Evolutionary conservation across 2,329 filamentous ascomycete species (phyloP).

Genomic region (Fusarium veterinarium): DNA sequence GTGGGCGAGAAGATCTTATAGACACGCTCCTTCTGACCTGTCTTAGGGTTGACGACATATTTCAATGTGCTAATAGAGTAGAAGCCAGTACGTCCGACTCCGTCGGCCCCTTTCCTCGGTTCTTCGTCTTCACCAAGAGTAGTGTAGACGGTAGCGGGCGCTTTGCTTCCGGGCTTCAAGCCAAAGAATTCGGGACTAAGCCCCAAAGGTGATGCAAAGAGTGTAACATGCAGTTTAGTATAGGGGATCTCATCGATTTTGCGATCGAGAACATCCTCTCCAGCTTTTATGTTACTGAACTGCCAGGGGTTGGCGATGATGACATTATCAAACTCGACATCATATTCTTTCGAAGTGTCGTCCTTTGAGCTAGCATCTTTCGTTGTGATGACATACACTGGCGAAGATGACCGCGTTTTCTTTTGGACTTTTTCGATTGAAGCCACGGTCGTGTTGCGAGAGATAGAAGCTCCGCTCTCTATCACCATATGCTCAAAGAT

Average conservation of each 20-base stretch:
- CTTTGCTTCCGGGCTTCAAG: conserved; percentile 64
- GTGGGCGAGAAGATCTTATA: conserved; percentile 75
- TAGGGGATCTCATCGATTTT: conserved; percentile 85
- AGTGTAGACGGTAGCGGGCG: conserved; percentile 83
- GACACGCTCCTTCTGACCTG: conserved; percentile 63
- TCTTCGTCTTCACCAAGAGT: conserved; percentile 75
- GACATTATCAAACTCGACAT: conserved; percentile 77
- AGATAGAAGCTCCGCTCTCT: conserved; percentile 68
- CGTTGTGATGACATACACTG: conserved; percentile 62
- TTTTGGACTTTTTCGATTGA: conserved; percentile 64
- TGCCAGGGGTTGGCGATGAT: conserved; percentile 88
- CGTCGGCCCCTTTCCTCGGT: conserved; percentile 61
- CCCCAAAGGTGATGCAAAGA: conserved; percentile 82
- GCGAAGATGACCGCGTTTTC: conserved; percentile 52
- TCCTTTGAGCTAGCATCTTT: conserved; percentile 39
- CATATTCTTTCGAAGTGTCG: conserved; percentile 53
- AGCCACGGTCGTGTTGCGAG: conserved; percentile 75
- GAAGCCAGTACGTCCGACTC: conserved; percentile 80
- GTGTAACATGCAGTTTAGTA: conserved; percentile 85
- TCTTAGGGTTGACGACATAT: conserved; percentile 70
- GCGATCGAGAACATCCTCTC: conserved; percentile 74
- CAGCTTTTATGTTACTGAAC: conserved; percentile 75
- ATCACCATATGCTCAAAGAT: conserved; percentile 89
- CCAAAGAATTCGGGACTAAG: conserved; percentile 81
- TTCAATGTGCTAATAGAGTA: conserved; percentile 85